A percentile compares a stretch with the other conserved stretches of the same genome.
These are phyloP conservation scores for Aureobasidium sp. DNA, from an alignment of 2,329 filamentous ascomycete species.

Conservation along the genomic window DNA sequence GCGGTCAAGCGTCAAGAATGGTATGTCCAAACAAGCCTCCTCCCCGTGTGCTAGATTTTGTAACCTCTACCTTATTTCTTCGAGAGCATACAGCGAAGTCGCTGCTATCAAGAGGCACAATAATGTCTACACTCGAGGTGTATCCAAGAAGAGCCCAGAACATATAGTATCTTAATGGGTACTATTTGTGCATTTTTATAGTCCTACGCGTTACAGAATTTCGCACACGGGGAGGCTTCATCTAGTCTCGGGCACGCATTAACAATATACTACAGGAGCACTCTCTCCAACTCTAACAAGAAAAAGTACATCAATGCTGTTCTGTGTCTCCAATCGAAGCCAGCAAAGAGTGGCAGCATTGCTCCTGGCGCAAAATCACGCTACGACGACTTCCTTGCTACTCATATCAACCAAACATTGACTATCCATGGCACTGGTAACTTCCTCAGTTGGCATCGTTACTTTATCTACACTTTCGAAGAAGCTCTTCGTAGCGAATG, in stretches of 20 bases:
- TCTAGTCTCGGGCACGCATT: neutral
- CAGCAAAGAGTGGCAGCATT: constrained; percentile 15
- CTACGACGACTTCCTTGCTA: constrained; percentile 23
- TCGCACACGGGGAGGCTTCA: too few relatives aligned
- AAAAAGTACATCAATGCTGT: constrained; percentile 24
- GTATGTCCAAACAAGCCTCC: constrained; percentile 13
- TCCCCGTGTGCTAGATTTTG: too few relatives aligned
- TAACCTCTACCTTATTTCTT: too few relatives aligned
- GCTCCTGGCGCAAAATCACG: constrained; percentile 20
- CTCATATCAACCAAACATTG: constrained; percentile 20
- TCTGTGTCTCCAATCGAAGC: constrained; percentile 21
- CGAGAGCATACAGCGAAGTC: too few relatives aligned
- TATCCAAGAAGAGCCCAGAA: too few relatives aligned
- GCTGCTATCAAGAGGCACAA: too few relatives aligned
- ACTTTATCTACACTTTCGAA: constrained; percentile 35
- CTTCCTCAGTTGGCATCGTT: constrained; percentile 30
- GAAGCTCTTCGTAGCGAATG: constrained; percentile 33
- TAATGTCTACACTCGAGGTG: too few relatives aligned
- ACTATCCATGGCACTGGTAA: constrained; percentile 19
- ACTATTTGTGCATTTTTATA: too few relatives aligned
- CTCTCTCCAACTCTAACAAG: constrained; percentile 19
- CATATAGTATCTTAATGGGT: too few relatives aligned
- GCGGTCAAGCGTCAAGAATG: constrained; percentile 35
- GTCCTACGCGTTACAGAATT: too few relatives aligned
- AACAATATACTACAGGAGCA: constrained; percentile 11